These are phyloP conservation scores for Acer saccharum DNA, from an alignment of 345 rosid genomes.

Conservation along the genomic window DNA sequence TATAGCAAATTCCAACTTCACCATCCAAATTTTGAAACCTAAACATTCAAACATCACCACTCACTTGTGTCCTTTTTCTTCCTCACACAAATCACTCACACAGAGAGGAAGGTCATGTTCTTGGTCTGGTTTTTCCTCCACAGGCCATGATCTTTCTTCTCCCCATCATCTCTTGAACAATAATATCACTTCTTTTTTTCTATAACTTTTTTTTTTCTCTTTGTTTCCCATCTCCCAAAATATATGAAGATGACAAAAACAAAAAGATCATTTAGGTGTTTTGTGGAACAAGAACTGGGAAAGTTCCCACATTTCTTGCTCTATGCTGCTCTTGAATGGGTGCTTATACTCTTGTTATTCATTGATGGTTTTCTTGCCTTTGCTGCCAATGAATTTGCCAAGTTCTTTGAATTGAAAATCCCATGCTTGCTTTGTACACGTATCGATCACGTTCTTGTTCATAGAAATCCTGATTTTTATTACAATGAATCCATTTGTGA, in stretches of 20 bases:
- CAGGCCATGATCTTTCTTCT: conserved; percentile 54
- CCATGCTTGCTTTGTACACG: conserved; percentile 92
- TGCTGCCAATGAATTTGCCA: conserved; percentile 63
- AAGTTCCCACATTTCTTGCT: conserved; percentile 58
- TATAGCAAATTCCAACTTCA: conserved; percentile 31
- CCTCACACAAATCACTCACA: conserved; percentile 9
- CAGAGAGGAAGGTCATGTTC: conserved; percentile 49
- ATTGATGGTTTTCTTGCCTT: conserved; percentile 72
- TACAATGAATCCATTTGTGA: conserved; percentile 84
- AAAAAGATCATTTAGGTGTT: conserved; percentile 56
- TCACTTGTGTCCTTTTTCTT: conserved; percentile 21
- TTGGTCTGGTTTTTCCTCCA: conserved; percentile 32
- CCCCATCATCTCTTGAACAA: conserved; percentile 21
- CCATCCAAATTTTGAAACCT: conserved; percentile 35
- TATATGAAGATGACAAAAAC: conserved; percentile 44
- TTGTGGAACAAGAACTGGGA: conserved; percentile 77
- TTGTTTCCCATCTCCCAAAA: conserved; percentile 4
- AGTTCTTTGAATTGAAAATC: conserved; percentile 67
- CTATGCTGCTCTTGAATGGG: conserved; percentile 80
- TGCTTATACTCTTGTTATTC: conserved; percentile 61
- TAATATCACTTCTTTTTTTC: background rate
- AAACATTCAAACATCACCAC: conserved; percentile 19
- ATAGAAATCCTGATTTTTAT: conserved; percentile 51
- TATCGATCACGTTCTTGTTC: conserved; percentile 65
- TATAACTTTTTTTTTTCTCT: background rate